Percentiles rank a stretch among this genome's conserved stretches.
Conservation (phyloP, 306 rosid genomes). For the barrel medic (Medicago truncatula) region MtrunA17r5.0-ANR NC_053046.1:36609501-36610000, state of each 20-base stretch:
- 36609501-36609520: background rate
- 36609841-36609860: conserved; percentile 45
- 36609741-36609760: conserved; percentile 18
- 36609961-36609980: background rate
- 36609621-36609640: conserved; percentile 37
- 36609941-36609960: background rate
- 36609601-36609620: conserved; percentile 25
- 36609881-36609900: conserved; percentile 14
- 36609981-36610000: too few species aligned
- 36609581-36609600: conserved; percentile 24
- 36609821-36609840: conserved; percentile 37
- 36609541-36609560: background rate
- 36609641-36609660: conserved; percentile 39
- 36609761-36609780: background rate
- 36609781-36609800: background rate
- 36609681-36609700: conserved; percentile 27
- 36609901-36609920: conserved; percentile 32
- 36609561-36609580: background rate
- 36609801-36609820: conserved; percentile 13
- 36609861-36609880: conserved; percentile 5
- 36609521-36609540: background rate
- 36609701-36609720: conserved; percentile 31
- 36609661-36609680: conserved; percentile 35
- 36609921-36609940: background rate
- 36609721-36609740: conserved; percentile 21